Evolutionary conservation across 176 grass and related monocot species (phyloP).

Genomic region (Panicum miliaceum): DNA sequence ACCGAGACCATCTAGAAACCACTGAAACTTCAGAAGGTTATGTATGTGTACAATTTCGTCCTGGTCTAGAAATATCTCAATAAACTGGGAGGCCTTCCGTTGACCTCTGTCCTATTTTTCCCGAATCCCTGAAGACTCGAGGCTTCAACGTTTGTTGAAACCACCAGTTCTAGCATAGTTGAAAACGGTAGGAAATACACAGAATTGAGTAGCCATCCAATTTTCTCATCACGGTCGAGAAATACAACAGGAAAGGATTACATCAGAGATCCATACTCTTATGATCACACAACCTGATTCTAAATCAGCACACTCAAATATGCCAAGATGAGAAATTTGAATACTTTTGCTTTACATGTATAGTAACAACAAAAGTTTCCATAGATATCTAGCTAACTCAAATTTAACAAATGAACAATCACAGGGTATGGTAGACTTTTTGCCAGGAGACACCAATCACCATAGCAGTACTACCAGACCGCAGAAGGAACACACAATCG

Average conservation of each 20-base stretch:
- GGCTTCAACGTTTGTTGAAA: neutral
- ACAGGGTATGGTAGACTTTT: neutral
- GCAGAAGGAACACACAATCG: neutral
- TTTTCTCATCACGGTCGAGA: neutral
- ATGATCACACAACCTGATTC: neutral
- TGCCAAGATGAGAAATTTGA: neutral
- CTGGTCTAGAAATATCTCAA: neutral
- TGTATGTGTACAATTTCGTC: neutral
- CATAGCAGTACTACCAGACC: neutral
- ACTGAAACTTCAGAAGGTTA: neutral
- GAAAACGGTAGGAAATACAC: neutral
- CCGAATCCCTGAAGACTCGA: neutral
- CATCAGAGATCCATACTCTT: neutral
- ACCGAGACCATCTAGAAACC: neutral
- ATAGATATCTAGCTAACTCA: neutral
- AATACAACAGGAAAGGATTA: neutral
- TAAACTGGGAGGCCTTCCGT: neutral
- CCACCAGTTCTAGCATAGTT: neutral
- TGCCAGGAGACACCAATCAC: neutral
- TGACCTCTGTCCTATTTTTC: neutral
- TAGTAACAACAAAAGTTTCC: neutral
- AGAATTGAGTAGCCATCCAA: neutral
- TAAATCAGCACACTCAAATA: neutral
- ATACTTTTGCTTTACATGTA: neutral
- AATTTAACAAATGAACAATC: constrained; percentile 1